Conservation (phyloP, 2,329 filamentous ascomycete genomes). For the Furcasterigmium sp. region DNA sequence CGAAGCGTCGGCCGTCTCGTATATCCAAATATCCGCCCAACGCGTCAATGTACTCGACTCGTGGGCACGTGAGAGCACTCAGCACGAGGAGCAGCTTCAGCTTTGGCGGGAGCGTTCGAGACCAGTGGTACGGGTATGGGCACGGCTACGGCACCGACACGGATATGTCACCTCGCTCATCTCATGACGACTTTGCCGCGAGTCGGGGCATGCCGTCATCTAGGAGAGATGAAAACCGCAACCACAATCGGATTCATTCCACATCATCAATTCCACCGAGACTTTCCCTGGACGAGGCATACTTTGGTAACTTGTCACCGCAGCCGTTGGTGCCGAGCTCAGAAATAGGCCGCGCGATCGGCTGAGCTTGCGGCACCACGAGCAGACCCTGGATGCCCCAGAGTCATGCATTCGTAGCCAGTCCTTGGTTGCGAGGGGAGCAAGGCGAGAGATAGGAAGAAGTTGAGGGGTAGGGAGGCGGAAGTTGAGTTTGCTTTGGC, state of each 20-base stretch:
- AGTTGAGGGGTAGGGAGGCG: no score
- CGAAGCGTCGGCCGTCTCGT: slow-evolving; percentile 48
- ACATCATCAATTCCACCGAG: slow-evolving; percentile 36
- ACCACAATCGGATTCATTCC: slow-evolving; percentile 36
- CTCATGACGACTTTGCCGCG: slow-evolving; percentile 20
- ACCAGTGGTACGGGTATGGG: slow-evolving; percentile 34
- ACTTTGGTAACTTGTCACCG: slow-evolving; percentile 38
- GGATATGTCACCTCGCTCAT: slow-evolving; percentile 27
- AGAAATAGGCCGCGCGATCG: slow-evolving; percentile 49
- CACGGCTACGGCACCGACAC: slow-evolving; percentile 28
- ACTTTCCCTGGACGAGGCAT: slow-evolving; percentile 38
- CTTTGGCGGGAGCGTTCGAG: slow-evolving; percentile 33
- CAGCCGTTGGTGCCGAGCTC: slow-evolving; percentile 39
- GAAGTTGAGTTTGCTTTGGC: no score
- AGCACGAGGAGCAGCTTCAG: slow-evolving; percentile 41
- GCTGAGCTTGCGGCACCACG: slow-evolving; percentile 29
- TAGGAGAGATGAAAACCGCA: neutral
- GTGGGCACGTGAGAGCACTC: slow-evolving; percentile 30
- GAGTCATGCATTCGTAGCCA: no score
- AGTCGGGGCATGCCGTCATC: slow-evolving; percentile 3
- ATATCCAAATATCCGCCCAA: slow-evolving; percentile 42
- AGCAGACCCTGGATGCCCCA: no score
- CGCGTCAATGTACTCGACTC: slow-evolving; percentile 16
- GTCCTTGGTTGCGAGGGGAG: no score
- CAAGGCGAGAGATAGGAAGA: no score